These are phyloP conservation scores for Backusella westeae DNA, from an alignment of 192 early-diverging fungal species.

Conservation along the genomic window DNA sequence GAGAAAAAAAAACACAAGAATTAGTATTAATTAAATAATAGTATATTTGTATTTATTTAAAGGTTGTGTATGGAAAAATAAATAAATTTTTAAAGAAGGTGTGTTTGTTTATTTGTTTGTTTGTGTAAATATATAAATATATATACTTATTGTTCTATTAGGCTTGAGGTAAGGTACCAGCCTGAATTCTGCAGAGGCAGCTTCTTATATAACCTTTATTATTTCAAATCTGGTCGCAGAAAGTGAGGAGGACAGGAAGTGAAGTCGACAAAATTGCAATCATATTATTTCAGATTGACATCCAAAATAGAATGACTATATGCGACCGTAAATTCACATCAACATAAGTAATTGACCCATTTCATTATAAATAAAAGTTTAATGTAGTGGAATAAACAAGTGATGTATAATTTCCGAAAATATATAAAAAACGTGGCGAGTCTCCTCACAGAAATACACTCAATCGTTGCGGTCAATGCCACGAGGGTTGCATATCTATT, in stretches of 20 bases:
- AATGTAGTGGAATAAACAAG: background rate
- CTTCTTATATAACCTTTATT: background rate
- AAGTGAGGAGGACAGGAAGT: conserved; percentile 6
- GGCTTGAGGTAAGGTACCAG: background rate
- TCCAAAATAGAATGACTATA: background rate
- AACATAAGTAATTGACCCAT: background rate
- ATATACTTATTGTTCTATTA: background rate
- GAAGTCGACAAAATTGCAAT: background rate
- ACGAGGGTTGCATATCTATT: background rate
- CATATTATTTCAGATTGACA: background rate
- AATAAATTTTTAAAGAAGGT: background rate
- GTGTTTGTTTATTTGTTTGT: background rate
- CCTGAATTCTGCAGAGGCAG: background rate
- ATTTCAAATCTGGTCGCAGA: conserved; percentile 8
- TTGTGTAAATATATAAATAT: background rate
- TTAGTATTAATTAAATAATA: background rate
- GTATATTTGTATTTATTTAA: background rate
- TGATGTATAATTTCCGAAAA: background rate
- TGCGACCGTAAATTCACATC: background rate
- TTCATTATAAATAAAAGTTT: background rate
- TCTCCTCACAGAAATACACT: background rate
- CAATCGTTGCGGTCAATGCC: background rate
- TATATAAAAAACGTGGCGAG: conserved; percentile 4
- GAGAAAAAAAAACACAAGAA: too few species aligned
- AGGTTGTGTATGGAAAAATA: background rate